These are phyloP conservation scores for Metschnikowia gelsemii DNA, from an alignment of 805 yeast species.

Conservation along the genomic window DNA sequence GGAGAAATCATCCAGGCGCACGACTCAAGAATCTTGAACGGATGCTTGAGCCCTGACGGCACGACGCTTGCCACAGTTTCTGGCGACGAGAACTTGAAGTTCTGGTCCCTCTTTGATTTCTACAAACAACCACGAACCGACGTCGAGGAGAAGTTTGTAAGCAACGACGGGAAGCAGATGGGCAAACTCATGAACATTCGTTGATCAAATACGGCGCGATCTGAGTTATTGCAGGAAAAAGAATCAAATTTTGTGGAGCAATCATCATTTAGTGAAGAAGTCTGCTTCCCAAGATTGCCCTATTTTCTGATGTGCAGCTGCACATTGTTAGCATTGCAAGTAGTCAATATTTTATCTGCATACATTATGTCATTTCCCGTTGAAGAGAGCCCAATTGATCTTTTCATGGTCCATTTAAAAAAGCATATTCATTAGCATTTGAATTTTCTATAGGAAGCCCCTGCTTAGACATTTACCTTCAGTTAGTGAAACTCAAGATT, in stretches of 20 bases:
- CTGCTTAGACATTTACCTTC: too few species aligned
- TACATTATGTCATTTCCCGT: too few species aligned
- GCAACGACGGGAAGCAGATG: conserved; percentile 24
- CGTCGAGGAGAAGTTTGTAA: conserved; percentile 19
- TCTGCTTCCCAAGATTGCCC: neutral
- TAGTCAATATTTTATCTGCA: too few species aligned
- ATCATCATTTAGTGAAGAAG: neutral
- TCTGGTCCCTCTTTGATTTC: conserved; percentile 84
- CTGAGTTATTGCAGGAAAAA: too few species aligned
- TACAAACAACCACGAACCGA: conserved; percentile 28
- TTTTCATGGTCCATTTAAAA: too few species aligned
- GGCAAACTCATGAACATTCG: conserved; percentile 29
- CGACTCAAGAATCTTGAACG: conserved; percentile 79
- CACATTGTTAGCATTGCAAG: too few species aligned
- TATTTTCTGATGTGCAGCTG: too few species aligned
- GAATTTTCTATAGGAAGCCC: too few species aligned
- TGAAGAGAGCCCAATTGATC: too few species aligned
- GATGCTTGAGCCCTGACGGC: conserved; percentile 87
- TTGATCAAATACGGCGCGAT: conserved; percentile 1
- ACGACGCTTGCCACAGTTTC: conserved; percentile 91
- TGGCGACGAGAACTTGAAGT: conserved; percentile 93
- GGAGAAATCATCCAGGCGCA: conserved; percentile 88
- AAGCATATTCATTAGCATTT: too few species aligned
- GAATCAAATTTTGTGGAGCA: neutral
- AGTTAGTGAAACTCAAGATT: too few species aligned